phyloP scores from a whole-genome alignment of 768 basidiomycete species.

The Mycena vulgaris region DNA sequence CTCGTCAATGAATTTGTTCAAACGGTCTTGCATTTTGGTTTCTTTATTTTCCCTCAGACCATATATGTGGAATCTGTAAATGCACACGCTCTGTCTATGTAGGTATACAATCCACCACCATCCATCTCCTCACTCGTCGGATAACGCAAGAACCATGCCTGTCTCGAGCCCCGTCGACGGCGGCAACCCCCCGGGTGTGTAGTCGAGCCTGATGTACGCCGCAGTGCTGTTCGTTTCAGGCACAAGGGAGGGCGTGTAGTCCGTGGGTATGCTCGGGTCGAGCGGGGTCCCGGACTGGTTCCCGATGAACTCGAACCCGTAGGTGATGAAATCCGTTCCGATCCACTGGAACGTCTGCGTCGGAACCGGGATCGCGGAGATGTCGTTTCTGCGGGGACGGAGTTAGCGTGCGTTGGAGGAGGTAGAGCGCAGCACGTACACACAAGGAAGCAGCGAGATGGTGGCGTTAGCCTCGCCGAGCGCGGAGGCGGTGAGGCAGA shows the following conservation, averaged over 20 bases:
- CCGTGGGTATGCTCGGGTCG: neutral
- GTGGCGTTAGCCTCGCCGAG: neutral
- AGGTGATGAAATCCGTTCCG: slow-evolving; percentile 6
- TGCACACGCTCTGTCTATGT: no score
- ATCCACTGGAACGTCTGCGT: slow-evolving; percentile 18
- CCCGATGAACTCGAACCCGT: slow-evolving; percentile 9
- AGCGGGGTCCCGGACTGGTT: neutral
- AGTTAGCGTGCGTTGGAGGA: neutral
- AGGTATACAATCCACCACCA: no score
- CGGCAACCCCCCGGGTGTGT: slow-evolving; percentile 1
- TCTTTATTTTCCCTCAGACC: no score
- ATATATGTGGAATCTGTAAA: no score
- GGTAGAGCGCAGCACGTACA: neutral
- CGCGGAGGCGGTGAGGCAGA: no score
- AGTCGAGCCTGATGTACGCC: slow-evolving; percentile 21
- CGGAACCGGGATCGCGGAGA: neutral
- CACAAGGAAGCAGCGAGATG: neutral
- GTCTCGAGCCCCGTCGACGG: slow-evolving; percentile 17
- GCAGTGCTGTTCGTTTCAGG: neutral
- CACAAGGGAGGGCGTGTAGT: slow-evolving; percentile 1
- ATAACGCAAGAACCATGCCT: neutral
- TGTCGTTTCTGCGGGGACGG: neutral
- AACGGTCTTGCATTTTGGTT: no score
- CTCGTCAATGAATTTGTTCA: no score
- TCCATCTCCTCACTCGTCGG: no score